Base-by-base conservation (phyloP, 805 yeast genomes). In the Candida adriatica region DNA sequence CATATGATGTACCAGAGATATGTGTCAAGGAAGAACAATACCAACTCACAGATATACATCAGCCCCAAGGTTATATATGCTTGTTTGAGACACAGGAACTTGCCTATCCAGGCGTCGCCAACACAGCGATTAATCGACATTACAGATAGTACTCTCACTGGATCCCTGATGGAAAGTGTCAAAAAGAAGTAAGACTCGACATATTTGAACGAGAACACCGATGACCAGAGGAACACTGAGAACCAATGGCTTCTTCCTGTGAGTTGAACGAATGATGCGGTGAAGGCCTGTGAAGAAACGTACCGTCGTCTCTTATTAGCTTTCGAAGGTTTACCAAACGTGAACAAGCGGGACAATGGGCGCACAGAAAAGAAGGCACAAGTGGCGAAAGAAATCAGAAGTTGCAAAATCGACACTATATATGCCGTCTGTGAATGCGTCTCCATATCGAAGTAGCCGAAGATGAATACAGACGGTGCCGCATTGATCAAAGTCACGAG, bases 1-100 rank as follows among this genome's bases (percentile, higher is more conserved):
- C 88, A 79, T 22, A 84, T 67, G 41, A 84, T 83, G 43, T 82
- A 84, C 95, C 95, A 84, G 16, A 84, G 63, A 46, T 84, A 84
- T 1, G 94, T 84, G 44, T 84, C 95, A 32, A 84, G 67, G 44
- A 82, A 80, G 54, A 83, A 84, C 26, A 84, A 58, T 0, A 79
- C 66, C 47, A 80, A 56, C 51, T 83, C 90, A 0, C 87, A 76
- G 8, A 74, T 26, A 14, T 72, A 52, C 30, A 83, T 63, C 37
- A 80, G 56, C 0, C 48, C 53, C 13, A 84, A 57, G 0, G 82
- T 62, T 14, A 83, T 61, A 11, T 55, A 54, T 1, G 92, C 70
- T 31, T 81, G 88, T 25, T 61, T 52, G 6, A 52, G 45, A 49
- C 94, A 83, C 3, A 83, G 38, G 17, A 59, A 31, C 0, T 55